Evolutionary conservation across 2,329 filamentous ascomycete genomes (phyloP).

Genomic region (Thielaviopsis populi): DNA sequence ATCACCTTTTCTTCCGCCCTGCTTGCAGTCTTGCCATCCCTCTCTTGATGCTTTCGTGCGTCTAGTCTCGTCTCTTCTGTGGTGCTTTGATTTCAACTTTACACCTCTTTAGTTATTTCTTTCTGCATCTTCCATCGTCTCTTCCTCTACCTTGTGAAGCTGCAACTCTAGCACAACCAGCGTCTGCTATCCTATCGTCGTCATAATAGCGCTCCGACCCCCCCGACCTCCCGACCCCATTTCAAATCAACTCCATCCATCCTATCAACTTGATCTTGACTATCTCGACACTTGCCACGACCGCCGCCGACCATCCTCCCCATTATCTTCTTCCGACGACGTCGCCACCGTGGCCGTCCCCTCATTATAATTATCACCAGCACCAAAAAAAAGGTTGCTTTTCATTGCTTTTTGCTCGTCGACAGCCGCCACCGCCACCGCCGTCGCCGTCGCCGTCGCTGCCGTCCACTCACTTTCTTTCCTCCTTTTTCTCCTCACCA

Average conservation of each 20-base stretch:
- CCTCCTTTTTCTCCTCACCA: neutral
- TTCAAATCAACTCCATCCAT: neutral
- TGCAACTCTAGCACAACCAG: neutral
- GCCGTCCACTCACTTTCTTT: neutral
- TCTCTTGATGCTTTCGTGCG: neutral
- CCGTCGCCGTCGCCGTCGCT: no score
- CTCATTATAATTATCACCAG: neutral
- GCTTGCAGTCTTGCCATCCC: neutral
- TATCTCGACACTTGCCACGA: neutral
- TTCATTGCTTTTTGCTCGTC: neutral
- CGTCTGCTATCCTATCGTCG: neutral
- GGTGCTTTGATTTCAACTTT: neutral
- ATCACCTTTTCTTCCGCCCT: neutral
- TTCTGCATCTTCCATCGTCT: neutral
- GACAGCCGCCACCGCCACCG: neutral
- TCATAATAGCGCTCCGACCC: neutral
- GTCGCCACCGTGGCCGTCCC: neutral
- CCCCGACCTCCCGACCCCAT: neutral
- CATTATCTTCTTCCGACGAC: neutral
- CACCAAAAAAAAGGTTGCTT: neutral
- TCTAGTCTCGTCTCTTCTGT: neutral
- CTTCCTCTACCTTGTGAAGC: neutral
- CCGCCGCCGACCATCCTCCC: neutral
- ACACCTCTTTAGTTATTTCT: neutral
- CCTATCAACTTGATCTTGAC: neutral